Percentiles rank a stretch among this genome's conserved stretches.
Evolutionary conservation across 2,329 filamentous ascomycete species (phyloP).

Genomic region (Cladosporium halotolerans): DNA sequence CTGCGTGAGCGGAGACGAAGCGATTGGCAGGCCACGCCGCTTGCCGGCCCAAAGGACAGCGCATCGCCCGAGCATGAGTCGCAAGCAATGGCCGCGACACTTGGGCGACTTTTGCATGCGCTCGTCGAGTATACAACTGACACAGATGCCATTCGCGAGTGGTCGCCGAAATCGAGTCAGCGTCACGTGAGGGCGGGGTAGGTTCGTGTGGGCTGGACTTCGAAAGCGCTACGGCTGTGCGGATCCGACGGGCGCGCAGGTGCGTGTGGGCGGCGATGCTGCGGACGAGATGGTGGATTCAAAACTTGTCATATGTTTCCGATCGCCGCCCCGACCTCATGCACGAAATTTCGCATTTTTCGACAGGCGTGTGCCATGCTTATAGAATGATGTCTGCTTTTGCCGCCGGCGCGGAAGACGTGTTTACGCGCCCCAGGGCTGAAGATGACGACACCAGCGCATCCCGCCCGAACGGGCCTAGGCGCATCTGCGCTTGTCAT

Average conservation of each 20-base stretch:
- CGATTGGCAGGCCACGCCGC: slow-evolving; percentile 10
- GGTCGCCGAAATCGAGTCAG: neutral
- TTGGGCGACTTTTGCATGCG: too few species aligned
- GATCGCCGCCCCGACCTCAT: neutral
- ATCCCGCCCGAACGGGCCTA: neutral
- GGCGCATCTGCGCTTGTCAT: neutral
- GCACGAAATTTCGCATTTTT: neutral
- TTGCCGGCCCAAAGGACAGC: slow-evolving; percentile 1
- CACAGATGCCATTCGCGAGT: too few species aligned
- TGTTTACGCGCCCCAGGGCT: neutral
- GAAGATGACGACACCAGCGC: too few species aligned
- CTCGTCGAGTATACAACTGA: too few species aligned
- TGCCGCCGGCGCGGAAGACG: neutral
- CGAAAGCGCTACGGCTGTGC: neutral
- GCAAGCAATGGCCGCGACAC: neutral
- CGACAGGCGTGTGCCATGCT: neutral
- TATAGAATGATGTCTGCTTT: neutral
- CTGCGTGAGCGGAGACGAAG: slow-evolving; percentile 4
- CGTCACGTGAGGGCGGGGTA: neutral
- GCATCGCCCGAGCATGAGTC: neutral
- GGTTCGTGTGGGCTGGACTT: neutral
- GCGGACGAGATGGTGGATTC: neutral
- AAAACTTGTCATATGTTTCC: neutral
- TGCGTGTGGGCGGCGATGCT: neutral
- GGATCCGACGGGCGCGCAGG: neutral